Evolutionary conservation across 768 basidiomycete genomes (phyloP).

Genomic region (Tricholoma sp.): DNA sequence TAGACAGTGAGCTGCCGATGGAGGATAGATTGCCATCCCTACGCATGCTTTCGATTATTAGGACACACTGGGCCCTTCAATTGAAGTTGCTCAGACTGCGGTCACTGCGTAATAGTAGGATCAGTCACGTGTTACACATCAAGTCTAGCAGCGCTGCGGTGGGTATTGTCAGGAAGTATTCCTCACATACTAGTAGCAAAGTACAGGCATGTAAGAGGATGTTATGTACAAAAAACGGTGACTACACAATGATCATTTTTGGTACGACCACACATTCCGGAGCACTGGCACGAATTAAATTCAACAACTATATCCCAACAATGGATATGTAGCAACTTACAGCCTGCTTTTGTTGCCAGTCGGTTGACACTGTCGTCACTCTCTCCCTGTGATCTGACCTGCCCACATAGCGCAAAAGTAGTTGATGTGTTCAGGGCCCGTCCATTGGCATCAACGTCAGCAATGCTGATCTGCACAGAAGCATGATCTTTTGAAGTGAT

Average conservation of each 20-base stretch:
- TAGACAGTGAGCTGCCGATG: conserved; percentile 42
- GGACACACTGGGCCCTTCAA: too few relatives aligned
- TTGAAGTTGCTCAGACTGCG: background rate
- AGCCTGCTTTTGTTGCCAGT: conserved; percentile 88
- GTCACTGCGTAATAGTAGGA: background rate
- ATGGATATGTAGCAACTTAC: conserved; percentile 49
- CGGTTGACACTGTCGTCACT: conserved; percentile 95
- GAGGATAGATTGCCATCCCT: conserved; percentile 25
- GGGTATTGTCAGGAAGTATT: background rate
- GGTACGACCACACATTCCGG: conserved; percentile 93
- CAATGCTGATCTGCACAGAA: conserved; percentile 93
- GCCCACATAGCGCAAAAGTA: conserved; percentile 92
- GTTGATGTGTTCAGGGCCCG: conserved; percentile 74
- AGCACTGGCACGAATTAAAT: conserved; percentile 55
- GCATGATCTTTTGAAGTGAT: conserved; percentile 99
- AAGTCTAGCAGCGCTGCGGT: too few relatives aligned
- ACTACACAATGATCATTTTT: conserved; percentile 59
- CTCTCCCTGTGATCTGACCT: conserved; percentile 93
- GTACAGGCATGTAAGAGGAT: background rate
- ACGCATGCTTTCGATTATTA: conserved; percentile 7
- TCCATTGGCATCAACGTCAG: conserved; percentile 89
- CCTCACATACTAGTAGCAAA: background rate
- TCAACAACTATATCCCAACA: background rate
- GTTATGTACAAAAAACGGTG: background rate
- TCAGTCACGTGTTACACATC: background rate